Evolutionary conservation across 2,329 filamentous ascomycete species (phyloP), one percentile per base, ranked within the genome.

Genomic region (Ophiostoma quercus): DNA sequence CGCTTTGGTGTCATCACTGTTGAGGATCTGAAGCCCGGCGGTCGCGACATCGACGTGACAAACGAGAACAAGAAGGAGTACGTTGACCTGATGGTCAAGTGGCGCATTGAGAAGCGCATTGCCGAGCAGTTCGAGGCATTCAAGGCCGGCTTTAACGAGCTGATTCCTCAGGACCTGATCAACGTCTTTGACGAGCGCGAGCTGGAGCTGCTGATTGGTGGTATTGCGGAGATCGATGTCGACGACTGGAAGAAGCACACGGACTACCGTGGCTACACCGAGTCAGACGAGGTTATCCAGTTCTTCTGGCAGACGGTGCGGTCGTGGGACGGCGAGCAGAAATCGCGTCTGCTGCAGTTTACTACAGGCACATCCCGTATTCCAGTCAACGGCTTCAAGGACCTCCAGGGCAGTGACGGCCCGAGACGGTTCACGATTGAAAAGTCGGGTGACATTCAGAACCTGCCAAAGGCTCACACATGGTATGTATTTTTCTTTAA

Each of bases 231-330:
- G 81, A 99, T 99, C 75, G 95, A 99, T 77, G 94, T 99, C 19
- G 95, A 99, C 72, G 95, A 99, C 81, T 99, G 95, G 95, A 98
- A 99, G 90, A 99, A 99, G 84, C 95, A 99, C 82, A 99, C 95
- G 66, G 95, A 99, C 78, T 99, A 99, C 81, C 91, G 95, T 75
- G 95, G 95, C 69, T 99, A 99, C 85, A 97, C 96, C 11, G 95
- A 99, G 81, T 93, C 90, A 70, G 95, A 99, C 76, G 92, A 97
- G 77, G 95, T 99, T 34, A 95, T 99, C 74, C 92, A 96, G 79
- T 94, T 96, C 84, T 99, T 99, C 86, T 99, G 95, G 95, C 94
- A 97, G 84, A 94, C 91, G 72, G 95, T 99, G 74, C 90, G 94
- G 74, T 92, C 88, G 72, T 99, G 95, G 95, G 95, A 99, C 78